A percentile compares a stretch with the other conserved stretches of the same genome.
Evolutionary conservation across 345 rosid species (phyloP).

Genomic region (Mangifera indica): DNA sequence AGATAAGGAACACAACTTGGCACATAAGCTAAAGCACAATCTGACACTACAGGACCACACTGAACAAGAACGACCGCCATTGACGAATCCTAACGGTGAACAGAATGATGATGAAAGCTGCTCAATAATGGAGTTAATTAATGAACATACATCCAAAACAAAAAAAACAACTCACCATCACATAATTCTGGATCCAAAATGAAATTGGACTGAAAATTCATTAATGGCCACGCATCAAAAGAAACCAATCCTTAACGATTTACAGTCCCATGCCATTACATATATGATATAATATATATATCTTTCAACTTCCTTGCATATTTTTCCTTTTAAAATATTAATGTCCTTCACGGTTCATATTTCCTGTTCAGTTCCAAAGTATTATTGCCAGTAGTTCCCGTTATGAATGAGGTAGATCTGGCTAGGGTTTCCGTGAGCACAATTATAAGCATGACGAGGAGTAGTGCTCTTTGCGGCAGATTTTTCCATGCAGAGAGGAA

Average conservation of each 20-base stretch:
- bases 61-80: conserved; percentile 8
- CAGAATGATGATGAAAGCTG: conserved; percentile 10
- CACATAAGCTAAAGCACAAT: not conserved
- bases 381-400: conserved; percentile 69
- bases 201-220: conserved; percentile 52
- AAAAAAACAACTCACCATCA: conserved; percentile 40
- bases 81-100: not conserved
- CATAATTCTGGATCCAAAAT: conserved; percentile 25
- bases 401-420: conserved; percentile 53
- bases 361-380: not conserved
- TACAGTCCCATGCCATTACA: conserved; percentile 51
- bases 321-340: not conserved
- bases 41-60: not conserved
- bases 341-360: not conserved
- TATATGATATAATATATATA: conserved; percentile 1
- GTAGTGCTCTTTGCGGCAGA: conserved; percentile 31
- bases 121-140: not conserved
- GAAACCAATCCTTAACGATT: conserved; percentile 38
- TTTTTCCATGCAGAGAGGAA: conserved; percentile 31
- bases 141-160: conserved; percentile 1
- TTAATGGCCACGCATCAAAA: conserved; percentile 48
- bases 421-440: conserved; percentile 48
- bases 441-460: conserved; percentile 38
- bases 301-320: not conserved
- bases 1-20: conserved; percentile 15